Evolutionary conservation across 2,329 filamentous ascomycete genomes (phyloP).

Genomic region (Emergomyces pasteurianus): DNA sequence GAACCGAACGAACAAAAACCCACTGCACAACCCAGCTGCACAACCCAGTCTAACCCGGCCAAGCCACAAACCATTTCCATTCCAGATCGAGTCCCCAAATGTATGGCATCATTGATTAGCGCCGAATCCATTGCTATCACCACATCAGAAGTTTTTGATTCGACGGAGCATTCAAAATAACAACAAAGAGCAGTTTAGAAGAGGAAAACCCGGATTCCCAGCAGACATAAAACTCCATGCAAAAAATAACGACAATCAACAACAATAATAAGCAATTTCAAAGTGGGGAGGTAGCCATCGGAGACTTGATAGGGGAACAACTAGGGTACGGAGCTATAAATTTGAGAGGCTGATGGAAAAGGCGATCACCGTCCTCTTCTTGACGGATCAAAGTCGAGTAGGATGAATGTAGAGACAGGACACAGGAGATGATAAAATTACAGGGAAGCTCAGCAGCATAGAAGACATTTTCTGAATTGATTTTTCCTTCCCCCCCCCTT

Average conservation of each 20-base stretch:
- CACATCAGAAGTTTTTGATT: not conserved
- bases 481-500: not conserved
- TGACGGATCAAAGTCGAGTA: not conserved
- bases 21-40: not conserved
- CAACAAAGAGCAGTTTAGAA: not conserved
- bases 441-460: not conserved
- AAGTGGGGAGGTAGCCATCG: not conserved
- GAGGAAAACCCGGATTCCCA: not conserved
- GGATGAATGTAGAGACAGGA: not conserved
- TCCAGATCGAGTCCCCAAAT: not conserved
- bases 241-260: not conserved
- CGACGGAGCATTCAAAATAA: not conserved
- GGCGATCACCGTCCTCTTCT: not conserved
- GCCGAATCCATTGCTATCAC: not conserved
- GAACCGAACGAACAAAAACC: not conserved
- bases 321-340: not conserved
- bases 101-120: no score
- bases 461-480: not conserved
- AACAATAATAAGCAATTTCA: not conserved
- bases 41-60: not conserved
- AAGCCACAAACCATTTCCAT: not conserved
- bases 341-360: not conserved
- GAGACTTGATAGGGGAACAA: not conserved
- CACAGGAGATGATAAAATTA: not conserved
- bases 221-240: not conserved